Conservation (phyloP, 257 asterid species). For the Lithospermum erythrorhizon region DNA sequence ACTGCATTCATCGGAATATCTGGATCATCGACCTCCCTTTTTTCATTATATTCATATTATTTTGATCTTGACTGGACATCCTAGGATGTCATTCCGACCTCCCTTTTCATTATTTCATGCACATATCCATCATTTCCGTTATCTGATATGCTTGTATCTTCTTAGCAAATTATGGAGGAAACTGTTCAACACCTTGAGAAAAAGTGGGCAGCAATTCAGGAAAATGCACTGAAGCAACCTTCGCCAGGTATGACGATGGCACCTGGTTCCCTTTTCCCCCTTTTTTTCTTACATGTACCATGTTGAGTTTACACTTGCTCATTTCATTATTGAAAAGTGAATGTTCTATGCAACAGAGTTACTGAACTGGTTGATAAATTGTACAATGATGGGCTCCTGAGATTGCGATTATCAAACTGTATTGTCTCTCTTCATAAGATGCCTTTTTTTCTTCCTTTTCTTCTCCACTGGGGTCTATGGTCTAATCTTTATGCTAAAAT, state of each 20-base stretch:
- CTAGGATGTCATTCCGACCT: not conserved
- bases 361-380: not conserved
- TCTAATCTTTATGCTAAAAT: no score
- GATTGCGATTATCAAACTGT: not conserved
- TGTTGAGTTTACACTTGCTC: not conserved
- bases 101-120: not conserved
- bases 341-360: no score
- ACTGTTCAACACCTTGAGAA: slow-evolving; percentile 52
- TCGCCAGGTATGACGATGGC: slow-evolving; percentile 51
- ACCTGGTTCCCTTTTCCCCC: not conserved
- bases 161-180: slow-evolving; percentile 54
- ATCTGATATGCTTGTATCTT: slow-evolving; percentile 10
- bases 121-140: not conserved
- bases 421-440: no score
- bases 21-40: no score
- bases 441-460: no score
- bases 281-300: not conserved
- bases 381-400: not conserved
- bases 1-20: no score
- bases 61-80: not conserved
- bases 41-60: no score
- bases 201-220: slow-evolving; percentile 65
- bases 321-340: not conserved
- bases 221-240: slow-evolving; percentile 60
- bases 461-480: no score